Evolutionary conservation across 2,329 filamentous ascomycete species (phyloP), one percentile per base, ranked within the genome.

Genomic region (Venturia asperata): DNA sequence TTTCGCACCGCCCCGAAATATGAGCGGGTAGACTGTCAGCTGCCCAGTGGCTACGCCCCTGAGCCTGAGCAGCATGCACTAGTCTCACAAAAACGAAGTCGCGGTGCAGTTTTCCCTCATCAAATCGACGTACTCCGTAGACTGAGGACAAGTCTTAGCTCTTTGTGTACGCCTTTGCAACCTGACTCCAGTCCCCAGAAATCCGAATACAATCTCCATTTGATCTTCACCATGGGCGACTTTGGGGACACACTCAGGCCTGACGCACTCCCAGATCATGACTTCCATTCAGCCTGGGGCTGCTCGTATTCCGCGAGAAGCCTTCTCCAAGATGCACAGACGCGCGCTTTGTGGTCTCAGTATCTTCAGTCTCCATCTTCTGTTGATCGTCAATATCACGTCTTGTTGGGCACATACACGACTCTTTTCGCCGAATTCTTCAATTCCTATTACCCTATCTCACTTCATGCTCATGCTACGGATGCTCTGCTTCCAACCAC

Each of bases 301-400:
- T 47, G 43, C 43, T 47, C 43, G 21, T 47, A 47, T 47, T 47
- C 43, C 5, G 43, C 43, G 2, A 47, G 43, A 47, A 47, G 43
- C 19, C 43, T 47, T 47, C 43, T 47, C 10, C 43, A 47, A 47
- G 43, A 47, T 21, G 19, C 43, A 7, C 43, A 47, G 10, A 47
- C 43, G 21, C 43, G 43, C 19, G 43, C 43, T 47, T n/a, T 47
- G 7, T 47, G 43, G 43, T 47, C 43, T 47, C 43, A 47, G 19
- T 21, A 47, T 47, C 43, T 47, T 21, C 43, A 47, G 43, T 47
- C 43, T 7, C 43, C 43, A 7, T 47, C 43, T 9, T 47, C 43
- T 47, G 43, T 47, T 6, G 43, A 47, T 47, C 43, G 43, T 47
- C 43, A 47, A 47, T 47, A 47, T n/a, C 43, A 47, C 43, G 43